Conservation (phyloP, 1,284 basidiomycete species). For the Neolentinus lepideus region DNA sequence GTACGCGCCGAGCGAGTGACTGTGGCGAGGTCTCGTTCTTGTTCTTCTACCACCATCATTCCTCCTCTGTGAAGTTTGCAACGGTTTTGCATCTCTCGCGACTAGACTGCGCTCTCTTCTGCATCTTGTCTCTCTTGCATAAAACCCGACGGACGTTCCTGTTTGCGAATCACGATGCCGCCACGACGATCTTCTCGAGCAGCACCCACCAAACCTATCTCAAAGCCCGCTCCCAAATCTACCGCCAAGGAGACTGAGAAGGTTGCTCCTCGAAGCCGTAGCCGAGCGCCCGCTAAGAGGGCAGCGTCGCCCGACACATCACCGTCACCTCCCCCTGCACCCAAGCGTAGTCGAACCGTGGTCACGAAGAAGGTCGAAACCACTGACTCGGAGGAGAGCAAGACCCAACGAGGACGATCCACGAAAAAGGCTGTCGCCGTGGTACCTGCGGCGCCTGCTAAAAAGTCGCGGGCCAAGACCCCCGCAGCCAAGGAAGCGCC, state of each 20-base stretch:
- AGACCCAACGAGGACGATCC: not conserved
- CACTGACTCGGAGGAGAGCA: not conserved
- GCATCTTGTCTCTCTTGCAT: not conserved
- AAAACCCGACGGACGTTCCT: not conserved
- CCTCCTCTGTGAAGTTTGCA: too few relatives aligned
- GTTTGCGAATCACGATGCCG: not conserved
- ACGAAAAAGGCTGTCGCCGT: not conserved
- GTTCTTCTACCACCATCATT: not conserved
- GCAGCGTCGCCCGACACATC: not conserved
- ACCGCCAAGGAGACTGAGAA: not conserved
- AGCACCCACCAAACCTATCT: not conserved
- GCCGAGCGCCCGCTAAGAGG: not conserved
- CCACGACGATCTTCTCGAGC: not conserved
- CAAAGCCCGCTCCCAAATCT: not conserved
- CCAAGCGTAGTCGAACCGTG: not conserved
- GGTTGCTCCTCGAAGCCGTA: not conserved
- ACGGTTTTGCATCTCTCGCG: not conserved
- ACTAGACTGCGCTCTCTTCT: not conserved
- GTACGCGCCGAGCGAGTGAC: not conserved
- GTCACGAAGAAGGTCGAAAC: not conserved
- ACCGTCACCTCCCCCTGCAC: not conserved
- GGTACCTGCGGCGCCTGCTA: not conserved
- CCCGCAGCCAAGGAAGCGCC: conserved; percentile 1
- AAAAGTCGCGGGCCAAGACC: conserved; percentile 3
- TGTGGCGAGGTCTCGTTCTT: not conserved